Percentiles rank a stretch among this genome's conserved stretches.
phyloP scores from a whole-genome alignment of 345 rosid species.

The Boechera retrofracta region DNA sequence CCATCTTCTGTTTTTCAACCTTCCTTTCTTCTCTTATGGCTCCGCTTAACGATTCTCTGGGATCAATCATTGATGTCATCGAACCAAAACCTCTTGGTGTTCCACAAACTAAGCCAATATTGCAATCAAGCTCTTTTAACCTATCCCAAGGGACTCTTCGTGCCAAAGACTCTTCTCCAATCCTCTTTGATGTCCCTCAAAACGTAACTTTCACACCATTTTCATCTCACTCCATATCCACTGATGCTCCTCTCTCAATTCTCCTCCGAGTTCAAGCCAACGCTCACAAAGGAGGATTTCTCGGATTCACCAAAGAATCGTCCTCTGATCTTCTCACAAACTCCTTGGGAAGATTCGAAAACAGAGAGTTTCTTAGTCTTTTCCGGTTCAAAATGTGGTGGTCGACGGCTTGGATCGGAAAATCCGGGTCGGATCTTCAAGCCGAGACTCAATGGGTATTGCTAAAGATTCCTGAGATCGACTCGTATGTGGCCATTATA shows the following conservation, averaged over 20 bases:
- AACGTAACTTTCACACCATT: conserved; percentile 65
- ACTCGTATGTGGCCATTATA: conserved; percentile 60
- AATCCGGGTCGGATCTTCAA: conserved; percentile 78
- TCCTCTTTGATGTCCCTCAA: conserved; percentile 70
- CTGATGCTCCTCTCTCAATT: conserved; percentile 63
- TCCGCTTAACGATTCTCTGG: conserved; percentile 57
- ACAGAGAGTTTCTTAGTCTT: conserved; percentile 62
- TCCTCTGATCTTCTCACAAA: conserved; percentile 54
- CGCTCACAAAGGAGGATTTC: conserved; percentile 67
- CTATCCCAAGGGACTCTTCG: conserved; percentile 54
- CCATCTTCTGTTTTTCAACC: conserved; percentile 5
- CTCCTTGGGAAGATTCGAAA: conserved; percentile 67
- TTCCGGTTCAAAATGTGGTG: conserved; percentile 94
- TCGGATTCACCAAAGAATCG: conserved; percentile 60
- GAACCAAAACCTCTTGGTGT: conserved; percentile 26
- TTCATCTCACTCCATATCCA: conserved; percentile 43
- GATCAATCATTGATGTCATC: conserved; percentile 27
- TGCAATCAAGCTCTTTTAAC: conserved; percentile 41
- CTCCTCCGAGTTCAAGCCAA: conserved; percentile 56
- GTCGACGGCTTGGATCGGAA: conserved; percentile 86
- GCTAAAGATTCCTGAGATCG: conserved; percentile 65
- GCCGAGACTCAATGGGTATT: conserved; percentile 84
- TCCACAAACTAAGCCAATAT: conserved; percentile 20
- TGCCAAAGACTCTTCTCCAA: conserved; percentile 53
- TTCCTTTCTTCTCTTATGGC: conserved; percentile 54